Evolutionary conservation across 306 rosid genomes (phyloP), one percentile per base, ranked within the genome.

Genomic region (Lupinus albus): DNA sequence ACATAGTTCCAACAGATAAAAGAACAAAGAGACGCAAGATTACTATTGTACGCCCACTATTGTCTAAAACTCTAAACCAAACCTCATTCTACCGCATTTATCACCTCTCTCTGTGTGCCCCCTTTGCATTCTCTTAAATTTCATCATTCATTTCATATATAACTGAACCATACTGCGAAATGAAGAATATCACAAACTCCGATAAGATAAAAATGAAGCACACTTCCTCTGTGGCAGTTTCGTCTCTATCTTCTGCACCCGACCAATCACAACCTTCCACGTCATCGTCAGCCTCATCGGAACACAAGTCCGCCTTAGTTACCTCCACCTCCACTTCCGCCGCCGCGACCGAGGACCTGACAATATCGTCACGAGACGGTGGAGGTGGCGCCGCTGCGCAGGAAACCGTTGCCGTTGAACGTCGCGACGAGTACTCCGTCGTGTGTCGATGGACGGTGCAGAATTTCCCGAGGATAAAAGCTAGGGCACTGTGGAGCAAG

Each of bases 401-500:
- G 56, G 99, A 94, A 76, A 69, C 83, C 41, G 97, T 94, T 21
- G 73, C 82, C 0, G 86, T 94, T 49, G 95, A 94, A 72, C 96
- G 96, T 42, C 81, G 87, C 32, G 87, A 91, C 3, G 97, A 90
- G 53, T 84, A 79, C 88, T 85, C 96, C 6, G 95, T 95, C 8
- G 96, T 94, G 8, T 94, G 97, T 68, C 69, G 88, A 58, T 94
- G 99, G 99, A 90, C 99, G 77, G 95, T 94, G 61, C 89, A 90
- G 32, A 90, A 88, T 82, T 94, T 94, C 4, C 96, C 96, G 0
- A 68, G 85, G 74, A 81, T 86, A 84, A 94, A 94, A 72, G 99
- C 99, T 76, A 91, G 88, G 90, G 90, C 97, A 81, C 87, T 94
- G 17, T 90, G 95, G 95, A 94, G 99, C 88, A 90, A 86, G 89